Percentiles rank a stretch among this genome's conserved stretches.
Conservation (phyloP, 441 rosid genomes). For the Biscutella laevigata region DNA sequence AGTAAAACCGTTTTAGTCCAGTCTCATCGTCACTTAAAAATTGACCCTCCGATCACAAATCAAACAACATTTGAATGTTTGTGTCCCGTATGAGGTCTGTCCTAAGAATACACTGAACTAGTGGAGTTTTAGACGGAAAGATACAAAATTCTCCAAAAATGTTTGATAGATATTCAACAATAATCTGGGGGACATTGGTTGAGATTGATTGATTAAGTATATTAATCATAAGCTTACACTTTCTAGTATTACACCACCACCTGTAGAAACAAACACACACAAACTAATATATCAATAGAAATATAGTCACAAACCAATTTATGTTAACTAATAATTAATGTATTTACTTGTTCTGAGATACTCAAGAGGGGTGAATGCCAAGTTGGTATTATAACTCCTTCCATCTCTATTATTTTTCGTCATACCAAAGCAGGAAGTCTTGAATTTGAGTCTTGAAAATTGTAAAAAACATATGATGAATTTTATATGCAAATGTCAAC, state of each 20-base stretch:
- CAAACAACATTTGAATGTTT: constrained; percentile 64
- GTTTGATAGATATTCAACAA: too few species aligned
- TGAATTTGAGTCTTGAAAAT: constrained; percentile 50
- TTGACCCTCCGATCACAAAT: constrained; percentile 80
- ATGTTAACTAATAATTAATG: too few species aligned
- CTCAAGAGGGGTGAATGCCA: constrained; percentile 65
- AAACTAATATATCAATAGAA: background rate
- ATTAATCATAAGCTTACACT: too few species aligned
- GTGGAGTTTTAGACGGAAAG: too few species aligned
- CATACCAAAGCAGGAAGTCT: constrained; percentile 58
- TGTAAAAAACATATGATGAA: constrained; percentile 11
- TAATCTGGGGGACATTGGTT: too few species aligned
- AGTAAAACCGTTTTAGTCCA: constrained; percentile 64
- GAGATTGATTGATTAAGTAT: too few species aligned
- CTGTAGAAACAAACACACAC: constrained; percentile 32
- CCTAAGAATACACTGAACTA: constrained; percentile 35
- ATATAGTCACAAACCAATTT: background rate
- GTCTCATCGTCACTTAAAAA: constrained; percentile 68
- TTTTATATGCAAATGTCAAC: constrained; percentile 1
- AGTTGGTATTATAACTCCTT: constrained; percentile 55
- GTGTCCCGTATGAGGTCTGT: constrained; percentile 79
- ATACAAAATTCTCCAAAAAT: background rate
- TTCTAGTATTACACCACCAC: constrained; percentile 75
- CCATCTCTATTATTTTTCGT: constrained; percentile 68
- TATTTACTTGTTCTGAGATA: constrained; percentile 52